Evolutionary conservation across 768 basidiomycete genomes (phyloP).

Genomic region (Amanita jacksonii): DNA sequence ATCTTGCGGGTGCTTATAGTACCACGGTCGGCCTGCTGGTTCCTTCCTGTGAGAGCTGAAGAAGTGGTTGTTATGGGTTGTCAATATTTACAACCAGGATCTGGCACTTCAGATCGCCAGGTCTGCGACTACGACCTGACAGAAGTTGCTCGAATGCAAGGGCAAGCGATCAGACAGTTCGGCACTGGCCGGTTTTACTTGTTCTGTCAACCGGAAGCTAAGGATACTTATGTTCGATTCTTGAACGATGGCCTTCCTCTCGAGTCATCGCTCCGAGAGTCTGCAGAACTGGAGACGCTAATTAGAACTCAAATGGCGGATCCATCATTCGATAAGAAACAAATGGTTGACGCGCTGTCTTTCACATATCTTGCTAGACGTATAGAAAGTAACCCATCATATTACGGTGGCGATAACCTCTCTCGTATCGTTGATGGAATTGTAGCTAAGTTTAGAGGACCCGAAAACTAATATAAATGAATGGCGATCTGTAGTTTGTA

Average conservation of each 20-base stretch:
- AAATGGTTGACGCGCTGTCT: conserved; percentile 65
- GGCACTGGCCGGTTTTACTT: conserved; percentile 64
- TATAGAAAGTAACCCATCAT: conserved; percentile 70
- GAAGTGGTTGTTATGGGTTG: conserved; percentile 89
- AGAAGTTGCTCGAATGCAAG: conserved; percentile 89
- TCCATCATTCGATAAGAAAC: conserved; percentile 43
- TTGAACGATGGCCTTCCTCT: conserved; percentile 83
- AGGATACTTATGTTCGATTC: conserved; percentile 75
- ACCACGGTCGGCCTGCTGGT: conserved; percentile 82
- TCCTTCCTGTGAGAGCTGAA: conserved; percentile 72
- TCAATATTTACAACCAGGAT: conserved; percentile 58
- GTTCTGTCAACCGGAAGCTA: conserved; percentile 84
- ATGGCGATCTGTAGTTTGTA: background rate
- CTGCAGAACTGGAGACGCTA: conserved; percentile 38
- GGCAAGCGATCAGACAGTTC: conserved; percentile 62
- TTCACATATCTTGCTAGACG: conserved; percentile 76
- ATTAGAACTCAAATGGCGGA: conserved; percentile 29
- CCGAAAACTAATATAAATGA: conserved; percentile 4
- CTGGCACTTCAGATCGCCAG: conserved; percentile 47
- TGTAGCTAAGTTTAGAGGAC: background rate
- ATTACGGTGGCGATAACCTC: conserved; percentile 64
- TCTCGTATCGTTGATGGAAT: conserved; percentile 58
- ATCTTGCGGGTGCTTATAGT: conserved; percentile 73
- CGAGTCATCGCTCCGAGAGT: conserved; percentile 67
- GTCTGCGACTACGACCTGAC: conserved; percentile 71